Percentiles rank a stretch among this genome's conserved stretches.
Conservation (phyloP, 2,329 filamentous ascomycete genomes). For the Aspergillus calidoustus region DNA sequence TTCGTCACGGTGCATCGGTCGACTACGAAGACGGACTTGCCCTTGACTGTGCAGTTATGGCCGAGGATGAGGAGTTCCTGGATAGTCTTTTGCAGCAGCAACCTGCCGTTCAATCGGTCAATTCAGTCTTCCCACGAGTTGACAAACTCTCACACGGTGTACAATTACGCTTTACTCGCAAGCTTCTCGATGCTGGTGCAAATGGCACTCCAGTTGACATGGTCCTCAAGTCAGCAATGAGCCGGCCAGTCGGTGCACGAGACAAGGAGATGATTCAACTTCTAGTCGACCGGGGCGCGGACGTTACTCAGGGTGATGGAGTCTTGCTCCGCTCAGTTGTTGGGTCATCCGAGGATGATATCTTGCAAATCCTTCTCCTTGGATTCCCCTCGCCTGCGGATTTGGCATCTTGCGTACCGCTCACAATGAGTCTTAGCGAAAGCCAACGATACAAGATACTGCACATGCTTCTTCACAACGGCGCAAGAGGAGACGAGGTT, state of each 20-base stretch:
- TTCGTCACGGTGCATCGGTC: slow-evolving; percentile 10
- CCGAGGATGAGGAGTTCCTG: slow-evolving; percentile 11
- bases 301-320: slow-evolving; percentile 10
- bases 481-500: slow-evolving; percentile 11
- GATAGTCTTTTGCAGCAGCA: slow-evolving; percentile 6
- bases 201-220: slow-evolving; percentile 4
- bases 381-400: slow-evolving; percentile 7
- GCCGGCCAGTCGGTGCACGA: not conserved
- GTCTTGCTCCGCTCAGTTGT: slow-evolving; percentile 4
- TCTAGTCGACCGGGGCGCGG: slow-evolving; percentile 9
- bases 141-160: not conserved
- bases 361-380: slow-evolving; percentile 9
- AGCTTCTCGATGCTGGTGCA: slow-evolving; percentile 12
- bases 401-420: slow-evolving; percentile 1
- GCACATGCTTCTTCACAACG: slow-evolving; percentile 9
- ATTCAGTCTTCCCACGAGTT: slow-evolving; percentile 6
- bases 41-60: slow-evolving; percentile 6
- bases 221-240: slow-evolving; percentile 1
- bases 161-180: slow-evolving; percentile 3
- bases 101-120: slow-evolving; percentile 7
- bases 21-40: slow-evolving; percentile 11
- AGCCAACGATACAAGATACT: slow-evolving; percentile 8
- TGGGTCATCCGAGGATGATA: not conserved
- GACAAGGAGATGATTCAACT: slow-evolving; percentile 8
- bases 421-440: slow-evolving; percentile 1